A percentile compares a stretch with the other conserved stretches of the same genome.
phyloP scores from a whole-genome alignment of 1,284 basidiomycete species.

The Naganishia sp. region DNA sequence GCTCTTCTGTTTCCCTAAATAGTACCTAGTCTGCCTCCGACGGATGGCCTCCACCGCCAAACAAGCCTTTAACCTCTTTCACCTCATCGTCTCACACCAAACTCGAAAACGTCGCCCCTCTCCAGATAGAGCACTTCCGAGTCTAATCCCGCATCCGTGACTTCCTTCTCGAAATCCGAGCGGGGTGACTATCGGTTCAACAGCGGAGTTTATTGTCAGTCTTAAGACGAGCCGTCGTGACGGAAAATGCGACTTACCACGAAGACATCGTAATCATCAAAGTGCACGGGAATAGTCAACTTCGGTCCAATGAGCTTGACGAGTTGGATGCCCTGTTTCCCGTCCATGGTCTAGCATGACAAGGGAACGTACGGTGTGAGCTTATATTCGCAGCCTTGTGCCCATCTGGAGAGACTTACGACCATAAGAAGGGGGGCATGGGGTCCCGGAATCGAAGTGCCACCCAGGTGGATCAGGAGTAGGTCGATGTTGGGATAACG shows the following conservation, averaged over 20 bases:
- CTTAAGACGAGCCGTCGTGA: not conserved
- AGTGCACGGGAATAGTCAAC: conserved; percentile 39
- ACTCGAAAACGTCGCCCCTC: conserved; percentile 34
- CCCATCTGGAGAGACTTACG: not conserved
- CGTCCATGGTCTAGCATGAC: conserved; percentile 38
- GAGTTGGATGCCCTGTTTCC: conserved; percentile 39
- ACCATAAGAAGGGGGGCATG: conserved; percentile 40
- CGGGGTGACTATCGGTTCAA: conserved; percentile 32
- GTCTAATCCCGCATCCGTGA: conserved; percentile 34
- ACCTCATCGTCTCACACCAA: conserved; percentile 26
- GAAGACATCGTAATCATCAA: conserved; percentile 41
- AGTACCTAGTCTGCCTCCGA: not conserved
- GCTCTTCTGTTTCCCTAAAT: too few species aligned
- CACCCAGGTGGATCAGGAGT: conserved; percentile 39
- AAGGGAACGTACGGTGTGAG: not conserved
- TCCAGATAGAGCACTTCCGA: conserved; percentile 34
- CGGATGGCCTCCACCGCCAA: not conserved
- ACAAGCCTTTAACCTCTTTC: not conserved
- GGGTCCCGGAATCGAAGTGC: conserved; percentile 39
- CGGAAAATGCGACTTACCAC: conserved; percentile 23
- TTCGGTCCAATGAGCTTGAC: conserved; percentile 38
- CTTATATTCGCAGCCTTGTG: not conserved
- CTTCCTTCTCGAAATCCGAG: conserved; percentile 38
- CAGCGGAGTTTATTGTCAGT: not conserved
- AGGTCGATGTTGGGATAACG: conserved; percentile 39